These are phyloP conservation scores for Babesia microti DNA, from an alignment of 169 alveolate species.

Conservation along the genomic window DNA sequence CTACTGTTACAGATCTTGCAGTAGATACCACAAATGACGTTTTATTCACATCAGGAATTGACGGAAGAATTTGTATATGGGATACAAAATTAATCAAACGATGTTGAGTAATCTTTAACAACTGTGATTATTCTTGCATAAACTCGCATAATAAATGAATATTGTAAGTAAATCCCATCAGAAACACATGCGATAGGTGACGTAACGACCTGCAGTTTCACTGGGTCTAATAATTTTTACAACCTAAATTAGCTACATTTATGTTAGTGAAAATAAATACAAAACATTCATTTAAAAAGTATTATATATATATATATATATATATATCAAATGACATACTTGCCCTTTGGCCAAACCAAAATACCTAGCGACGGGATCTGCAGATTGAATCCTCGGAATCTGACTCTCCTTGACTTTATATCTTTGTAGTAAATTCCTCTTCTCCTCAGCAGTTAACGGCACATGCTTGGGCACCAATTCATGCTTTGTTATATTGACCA, in stretches of 20 bases:
- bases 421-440: conserved; percentile 77
- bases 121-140: too few relatives aligned
- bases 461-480: conserved; percentile 94
- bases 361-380: conserved; percentile 93
- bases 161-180: conserved; percentile 10
- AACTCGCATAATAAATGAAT: neutral
- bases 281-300: too few relatives aligned
- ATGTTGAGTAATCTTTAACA: too few relatives aligned
- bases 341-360: conserved; percentile 87
- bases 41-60: too few relatives aligned
- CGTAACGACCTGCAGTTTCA: conserved; percentile 98
- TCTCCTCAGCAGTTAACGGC: conserved; percentile 85
- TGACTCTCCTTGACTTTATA: conserved; percentile 86
- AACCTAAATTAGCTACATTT: conserved; percentile 57
- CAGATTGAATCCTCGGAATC: conserved; percentile 88
- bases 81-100: too few relatives aligned
- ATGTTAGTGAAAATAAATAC: too few relatives aligned
- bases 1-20: too few relatives aligned
- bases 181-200: conserved; percentile 85
- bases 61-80: too few relatives aligned
- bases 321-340: conserved; percentile 24
- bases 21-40: too few relatives aligned
- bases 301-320: neutral
- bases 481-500: conserved; percentile 92
- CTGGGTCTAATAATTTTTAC: conserved; percentile 92